Conservation (phyloP, 495 filamentous ascomycete genomes). For the Aspergillus bertholletiae region DNA sequence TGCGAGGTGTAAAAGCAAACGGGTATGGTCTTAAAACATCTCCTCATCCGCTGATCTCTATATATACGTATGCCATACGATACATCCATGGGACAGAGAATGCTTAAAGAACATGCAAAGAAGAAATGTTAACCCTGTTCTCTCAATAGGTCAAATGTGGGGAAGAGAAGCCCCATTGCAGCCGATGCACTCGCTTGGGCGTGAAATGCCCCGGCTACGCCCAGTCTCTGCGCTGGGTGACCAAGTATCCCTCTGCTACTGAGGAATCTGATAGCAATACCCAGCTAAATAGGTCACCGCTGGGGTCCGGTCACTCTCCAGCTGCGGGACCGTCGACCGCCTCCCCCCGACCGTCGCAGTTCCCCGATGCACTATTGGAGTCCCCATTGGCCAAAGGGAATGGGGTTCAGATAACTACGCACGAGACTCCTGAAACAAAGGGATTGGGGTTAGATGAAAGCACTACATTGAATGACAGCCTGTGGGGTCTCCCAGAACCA, state of each 20-base stretch:
- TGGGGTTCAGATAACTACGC: constrained; percentile 2
- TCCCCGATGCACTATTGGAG: constrained; percentile 1
- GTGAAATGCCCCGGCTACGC: constrained; percentile 52
- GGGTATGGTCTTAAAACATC: constrained; percentile 29
- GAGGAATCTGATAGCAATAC: constrained; percentile 18
- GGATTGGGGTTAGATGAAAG: constrained; percentile 19
- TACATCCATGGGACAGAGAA: background rate
- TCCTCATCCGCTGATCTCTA: background rate
- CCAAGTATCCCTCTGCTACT: constrained; percentile 38
- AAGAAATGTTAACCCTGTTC: background rate
- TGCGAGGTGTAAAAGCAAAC: constrained; percentile 49
- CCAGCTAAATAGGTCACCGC: background rate
- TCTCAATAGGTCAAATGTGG: constrained; percentile 51
- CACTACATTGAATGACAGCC: constrained; percentile 24
- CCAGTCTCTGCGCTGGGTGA: constrained; percentile 52
- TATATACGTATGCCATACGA: background rate
- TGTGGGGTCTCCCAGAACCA: constrained; percentile 34
- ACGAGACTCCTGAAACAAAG: constrained; percentile 4
- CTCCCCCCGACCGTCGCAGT: constrained; percentile 1
- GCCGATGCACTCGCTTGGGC: constrained; percentile 46
- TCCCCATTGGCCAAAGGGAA: constrained; percentile 5
- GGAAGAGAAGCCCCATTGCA: constrained; percentile 50
- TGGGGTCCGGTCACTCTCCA: background rate
- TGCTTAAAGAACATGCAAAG: background rate
- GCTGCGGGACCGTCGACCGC: background rate